phyloP scores from a whole-genome alignment of 257 asterid genomes.

The Striga asiatica region DNA sequence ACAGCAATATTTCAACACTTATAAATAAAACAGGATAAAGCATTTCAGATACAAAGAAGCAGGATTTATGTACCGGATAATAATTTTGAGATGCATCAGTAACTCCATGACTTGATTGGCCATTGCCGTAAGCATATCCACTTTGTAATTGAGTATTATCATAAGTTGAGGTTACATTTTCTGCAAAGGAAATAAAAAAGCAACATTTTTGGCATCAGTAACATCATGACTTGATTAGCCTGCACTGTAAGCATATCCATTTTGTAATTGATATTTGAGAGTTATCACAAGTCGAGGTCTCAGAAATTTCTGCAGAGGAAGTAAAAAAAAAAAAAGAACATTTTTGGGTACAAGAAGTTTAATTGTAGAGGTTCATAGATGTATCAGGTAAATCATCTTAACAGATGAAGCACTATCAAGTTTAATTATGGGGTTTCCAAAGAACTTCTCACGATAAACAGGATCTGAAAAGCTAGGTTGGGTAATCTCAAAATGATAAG shows the following conservation, averaged over 20 bases:
- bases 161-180: constrained; percentile 34
- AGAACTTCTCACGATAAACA: neutral
- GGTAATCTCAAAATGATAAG: neutral
- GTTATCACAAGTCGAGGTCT: too few species aligned
- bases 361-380: too few species aligned
- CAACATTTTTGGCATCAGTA: too few species aligned
- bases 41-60: neutral
- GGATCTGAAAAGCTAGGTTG: neutral
- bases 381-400: neutral
- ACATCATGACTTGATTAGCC: too few species aligned
- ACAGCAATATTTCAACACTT: neutral
- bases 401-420: neutral
- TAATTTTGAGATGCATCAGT: constrained; percentile 45
- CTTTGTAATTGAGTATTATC: constrained; percentile 34
- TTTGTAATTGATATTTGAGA: too few species aligned
- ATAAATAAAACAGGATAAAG: neutral
- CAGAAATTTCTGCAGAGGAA: too few species aligned
- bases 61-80: constrained; percentile 36
- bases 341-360: too few species aligned
- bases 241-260: too few species aligned
- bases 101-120: constrained; percentile 40
- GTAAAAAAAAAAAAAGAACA: too few species aligned
- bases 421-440: neutral
- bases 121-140: constrained; percentile 28
- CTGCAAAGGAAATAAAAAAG: constrained; percentile 26